Percentiles rank a stretch among this genome's conserved stretches.
Conservation (phyloP, 2,329 filamentous ascomycete species). For the Beauveria varroae region DNA sequence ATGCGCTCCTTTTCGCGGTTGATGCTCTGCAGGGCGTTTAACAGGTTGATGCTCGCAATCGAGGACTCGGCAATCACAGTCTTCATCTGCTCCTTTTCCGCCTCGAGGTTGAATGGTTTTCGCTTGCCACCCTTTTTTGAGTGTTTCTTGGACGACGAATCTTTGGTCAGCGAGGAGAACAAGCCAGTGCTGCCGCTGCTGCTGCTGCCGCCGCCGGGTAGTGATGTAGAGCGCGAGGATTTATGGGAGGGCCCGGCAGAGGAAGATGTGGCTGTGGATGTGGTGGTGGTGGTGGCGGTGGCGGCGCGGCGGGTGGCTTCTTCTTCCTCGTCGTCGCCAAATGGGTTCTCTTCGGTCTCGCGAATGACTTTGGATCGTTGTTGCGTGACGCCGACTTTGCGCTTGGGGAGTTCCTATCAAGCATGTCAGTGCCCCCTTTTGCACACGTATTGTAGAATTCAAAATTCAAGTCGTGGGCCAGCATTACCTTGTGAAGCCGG, state of each 20-base stretch:
- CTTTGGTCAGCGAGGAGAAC: neutral
- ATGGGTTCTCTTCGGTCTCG: constrained; percentile 71
- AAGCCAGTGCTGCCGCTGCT: neutral
- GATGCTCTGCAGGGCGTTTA: constrained; percentile 80
- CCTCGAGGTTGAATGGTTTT: constrained; percentile 72
- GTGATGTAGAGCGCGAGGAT: neutral
- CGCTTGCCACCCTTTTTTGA: constrained; percentile 37
- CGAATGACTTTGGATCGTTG: constrained; percentile 76
- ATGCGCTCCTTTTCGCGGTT: constrained; percentile 85
- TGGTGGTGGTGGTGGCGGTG: neutral
- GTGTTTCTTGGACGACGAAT: neutral
- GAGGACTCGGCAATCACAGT: constrained; percentile 82
- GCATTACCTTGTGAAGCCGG: constrained; percentile 59
- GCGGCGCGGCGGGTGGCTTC: constrained; percentile 25
- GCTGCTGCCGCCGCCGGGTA: neutral
- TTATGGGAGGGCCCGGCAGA: constrained; percentile 25
- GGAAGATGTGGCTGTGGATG: neutral
- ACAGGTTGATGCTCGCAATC: constrained; percentile 82
- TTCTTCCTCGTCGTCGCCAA: constrained; percentile 58
- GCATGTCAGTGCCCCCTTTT: neutral
- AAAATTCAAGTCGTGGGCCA: no score
- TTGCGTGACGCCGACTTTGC: constrained; percentile 66
- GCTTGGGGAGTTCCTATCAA: constrained; percentile 51
- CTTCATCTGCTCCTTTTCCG: constrained; percentile 81
- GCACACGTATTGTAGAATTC: no score